Evolutionary conservation across 495 filamentous ascomycete species (phyloP), one percentile per base, ranked within the genome.

Genomic region (Podospora comata): DNA sequence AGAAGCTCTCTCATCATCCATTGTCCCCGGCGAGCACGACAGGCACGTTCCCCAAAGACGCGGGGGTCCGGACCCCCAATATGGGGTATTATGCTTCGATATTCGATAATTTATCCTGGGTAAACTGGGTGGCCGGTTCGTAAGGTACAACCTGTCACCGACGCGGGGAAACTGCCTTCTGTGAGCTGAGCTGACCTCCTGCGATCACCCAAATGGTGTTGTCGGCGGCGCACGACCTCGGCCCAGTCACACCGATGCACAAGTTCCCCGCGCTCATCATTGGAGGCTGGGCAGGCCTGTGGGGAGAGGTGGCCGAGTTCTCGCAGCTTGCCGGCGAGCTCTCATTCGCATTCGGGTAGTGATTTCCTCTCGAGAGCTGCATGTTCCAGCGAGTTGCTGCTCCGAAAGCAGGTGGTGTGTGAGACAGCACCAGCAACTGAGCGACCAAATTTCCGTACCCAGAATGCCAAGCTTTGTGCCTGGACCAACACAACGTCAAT

Each of bases 1-100:
- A 58, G 23, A 58, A 58, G 23, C n/a, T 18, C 55, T 26, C 23
- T 58, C 55, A 58, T 58, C 55, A 58, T 58, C 23, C n/a, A 58
- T 58, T 26, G 23, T 58, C 55, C 55, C 55, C 55, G n/a, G 1
- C 23, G 6, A 58, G n/a, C 55, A 19, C 55, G 55, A 58, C 15
- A 19, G 55, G 23, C 55, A 58, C 55, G 55, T 58, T 58, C 13
- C 39, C 39, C 39, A 48, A 48, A 11, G 39, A 9, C 39, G 39
- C 39, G 39, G 39, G 39, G 39, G 39, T 11, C 39, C 39, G 13
- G 39, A 48, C 39, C 39, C 39, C 39, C 39, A 48, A 48, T 48
- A 13, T 48, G 39, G 13, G 39, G 2, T 13, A 13, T 48, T 16
- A 48, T 48, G 6, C 39, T 48, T 48, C 39, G 39, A 48, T 48